Percentiles rank a stretch among this genome's conserved stretches.
Conservation (phyloP, 108 stramenopile species). For the Pseudonitzschia multiseries region DNA sequence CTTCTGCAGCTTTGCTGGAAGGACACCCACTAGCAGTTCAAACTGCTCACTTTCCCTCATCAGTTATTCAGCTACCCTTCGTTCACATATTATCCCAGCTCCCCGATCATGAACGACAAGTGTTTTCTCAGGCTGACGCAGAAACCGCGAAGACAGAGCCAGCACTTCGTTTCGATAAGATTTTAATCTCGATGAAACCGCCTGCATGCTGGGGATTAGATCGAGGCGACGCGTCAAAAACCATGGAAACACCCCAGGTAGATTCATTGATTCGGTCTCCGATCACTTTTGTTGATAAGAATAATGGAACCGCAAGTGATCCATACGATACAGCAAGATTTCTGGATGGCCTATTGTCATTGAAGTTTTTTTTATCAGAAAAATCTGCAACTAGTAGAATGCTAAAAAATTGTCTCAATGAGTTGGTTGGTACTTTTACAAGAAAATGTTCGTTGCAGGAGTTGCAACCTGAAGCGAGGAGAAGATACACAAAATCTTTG, state of each 20-base stretch:
- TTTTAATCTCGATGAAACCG: constrained; percentile 74
- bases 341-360: constrained; percentile 14
- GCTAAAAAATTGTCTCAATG: constrained; percentile 19
- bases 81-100: constrained; percentile 66
- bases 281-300: constrained; percentile 6
- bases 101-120: constrained; percentile 43
- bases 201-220: constrained; percentile 61
- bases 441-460: background rate
- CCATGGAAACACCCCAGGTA: constrained; percentile 11
- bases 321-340: constrained; percentile 23
- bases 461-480: constrained; percentile 14
- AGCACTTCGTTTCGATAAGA: constrained; percentile 55
- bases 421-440: constrained; percentile 21
- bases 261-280: constrained; percentile 5
- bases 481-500: constrained; percentile 17
- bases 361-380: constrained; percentile 5
- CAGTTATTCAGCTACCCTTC: constrained; percentile 73
- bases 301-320: constrained; percentile 2
- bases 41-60: constrained; percentile 64
- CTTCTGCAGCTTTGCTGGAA: constrained; percentile 74
- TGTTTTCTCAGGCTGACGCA: background rate
- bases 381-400: constrained; percentile 18
- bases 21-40: constrained; percentile 69
- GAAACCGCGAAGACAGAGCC: constrained; percentile 41
- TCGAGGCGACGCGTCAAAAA: background rate